Conservation (phyloP, 495 filamentous ascomycete genomes). For the Darksidea phi region DNA sequence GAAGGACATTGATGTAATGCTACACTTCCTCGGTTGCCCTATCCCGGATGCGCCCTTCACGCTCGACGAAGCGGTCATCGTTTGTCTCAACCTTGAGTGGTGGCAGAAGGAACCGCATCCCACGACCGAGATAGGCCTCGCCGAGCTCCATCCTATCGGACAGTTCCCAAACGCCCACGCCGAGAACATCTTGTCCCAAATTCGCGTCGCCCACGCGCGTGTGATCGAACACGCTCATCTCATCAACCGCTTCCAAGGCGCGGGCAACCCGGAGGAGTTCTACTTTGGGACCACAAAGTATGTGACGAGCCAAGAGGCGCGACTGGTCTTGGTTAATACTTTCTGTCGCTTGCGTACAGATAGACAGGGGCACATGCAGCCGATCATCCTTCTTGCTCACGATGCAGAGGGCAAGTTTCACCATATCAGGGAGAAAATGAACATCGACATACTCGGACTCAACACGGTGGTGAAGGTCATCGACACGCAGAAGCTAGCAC, state of each 20-base stretch:
- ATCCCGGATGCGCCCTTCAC: neutral
- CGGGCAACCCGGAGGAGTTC: slow-evolving; percentile 12
- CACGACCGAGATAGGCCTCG: slow-evolving; percentile 12
- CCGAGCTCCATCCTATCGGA: neutral
- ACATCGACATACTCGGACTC: slow-evolving; percentile 1
- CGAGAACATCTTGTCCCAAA: slow-evolving; percentile 5
- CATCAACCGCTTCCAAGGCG: slow-evolving; percentile 6
- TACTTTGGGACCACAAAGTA: slow-evolving; percentile 7
- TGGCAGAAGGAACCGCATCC: slow-evolving; percentile 16
- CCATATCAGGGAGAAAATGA: neutral
- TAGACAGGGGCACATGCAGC: neutral
- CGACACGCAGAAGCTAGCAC: slow-evolving; percentile 13
- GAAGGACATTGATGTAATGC: neutral
- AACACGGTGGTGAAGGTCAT: slow-evolving; percentile 11
- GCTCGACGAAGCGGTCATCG: neutral
- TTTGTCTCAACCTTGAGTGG: slow-evolving; percentile 3
- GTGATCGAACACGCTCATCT: slow-evolving; percentile 13
- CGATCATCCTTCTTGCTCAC: slow-evolving; percentile 13
- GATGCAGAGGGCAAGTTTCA: slow-evolving; percentile 3
- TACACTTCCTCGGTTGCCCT: neutral
- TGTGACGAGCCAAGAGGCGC: neutral
- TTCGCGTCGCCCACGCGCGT: slow-evolving; percentile 7
- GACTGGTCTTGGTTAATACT: neutral
- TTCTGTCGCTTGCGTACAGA: neutral
- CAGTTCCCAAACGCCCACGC: neutral